Conservation (phyloP, 2,329 filamentous ascomycete genomes). For the Pseudogymnoascus sp. region DNA sequence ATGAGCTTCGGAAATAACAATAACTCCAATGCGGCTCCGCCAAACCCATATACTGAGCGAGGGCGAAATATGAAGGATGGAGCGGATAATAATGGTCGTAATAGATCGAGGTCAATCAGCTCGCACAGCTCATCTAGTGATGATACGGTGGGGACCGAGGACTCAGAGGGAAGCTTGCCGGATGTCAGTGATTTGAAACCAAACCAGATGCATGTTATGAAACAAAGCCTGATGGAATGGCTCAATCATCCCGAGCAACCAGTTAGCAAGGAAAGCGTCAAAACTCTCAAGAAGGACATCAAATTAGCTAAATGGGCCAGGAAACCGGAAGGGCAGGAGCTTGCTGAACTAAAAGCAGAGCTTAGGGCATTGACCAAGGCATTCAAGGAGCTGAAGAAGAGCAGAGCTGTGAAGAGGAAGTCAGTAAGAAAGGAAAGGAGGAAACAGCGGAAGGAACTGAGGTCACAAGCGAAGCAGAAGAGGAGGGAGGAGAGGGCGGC, state of each 20-base stretch:
- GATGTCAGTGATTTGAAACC: slow-evolving; percentile 43
- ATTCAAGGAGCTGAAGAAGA: slow-evolving; percentile 36
- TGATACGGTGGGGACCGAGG: neutral
- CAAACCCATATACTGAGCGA: neutral
- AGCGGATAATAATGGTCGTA: slow-evolving; percentile 1
- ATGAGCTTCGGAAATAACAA: neutral
- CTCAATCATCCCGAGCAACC: slow-evolving; percentile 41
- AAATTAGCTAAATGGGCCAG: slow-evolving; percentile 29
- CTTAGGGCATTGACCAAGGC: slow-evolving; percentile 37
- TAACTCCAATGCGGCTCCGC: neutral
- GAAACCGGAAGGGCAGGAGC: slow-evolving; percentile 21
- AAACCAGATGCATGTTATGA: slow-evolving; percentile 40
- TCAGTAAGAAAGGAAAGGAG: slow-evolving; percentile 16
- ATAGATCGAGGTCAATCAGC: slow-evolving; percentile 19
- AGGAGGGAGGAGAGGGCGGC: slow-evolving; percentile 15
- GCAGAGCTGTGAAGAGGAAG: slow-evolving; percentile 28
- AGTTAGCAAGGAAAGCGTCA: slow-evolving; percentile 39
- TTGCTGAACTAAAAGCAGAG: slow-evolving; percentile 35
- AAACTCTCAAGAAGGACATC: slow-evolving; percentile 36
- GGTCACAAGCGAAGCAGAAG: slow-evolving; percentile 11
- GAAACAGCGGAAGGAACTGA: slow-evolving; percentile 5
- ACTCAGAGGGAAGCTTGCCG: slow-evolving; percentile 18
- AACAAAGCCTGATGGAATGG: slow-evolving; percentile 40
- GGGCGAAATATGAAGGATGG: neutral
- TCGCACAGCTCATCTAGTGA: slow-evolving; percentile 19